These are phyloP conservation scores for Fomitopsis serialis DNA, from an alignment of 768 basidiomycete species.

Conservation along the genomic window DNA sequence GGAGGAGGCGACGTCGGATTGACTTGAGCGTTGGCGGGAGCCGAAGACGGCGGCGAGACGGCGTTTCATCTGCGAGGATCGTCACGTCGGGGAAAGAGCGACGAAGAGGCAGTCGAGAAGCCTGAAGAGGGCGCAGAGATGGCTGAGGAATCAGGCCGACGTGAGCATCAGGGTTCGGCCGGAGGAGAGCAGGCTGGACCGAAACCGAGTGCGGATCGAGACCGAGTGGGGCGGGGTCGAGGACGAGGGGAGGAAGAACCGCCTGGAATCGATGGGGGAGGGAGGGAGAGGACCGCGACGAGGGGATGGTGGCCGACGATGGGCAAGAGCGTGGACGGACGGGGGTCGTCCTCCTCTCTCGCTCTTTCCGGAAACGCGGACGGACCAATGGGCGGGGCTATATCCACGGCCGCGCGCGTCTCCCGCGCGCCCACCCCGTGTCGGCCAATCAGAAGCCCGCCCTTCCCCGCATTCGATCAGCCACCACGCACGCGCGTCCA, in stretches of 20 bases:
- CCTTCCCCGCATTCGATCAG: neutral
- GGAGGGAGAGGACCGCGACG: conserved; percentile 3
- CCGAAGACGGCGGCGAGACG: conserved; percentile 51
- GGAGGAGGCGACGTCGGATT: conserved; percentile 25
- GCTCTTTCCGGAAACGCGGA: neutral
- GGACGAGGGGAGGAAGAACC: conserved; percentile 4
- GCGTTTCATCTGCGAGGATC: conserved; percentile 10
- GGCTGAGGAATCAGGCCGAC: neutral
- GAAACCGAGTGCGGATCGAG: conserved; percentile 3
- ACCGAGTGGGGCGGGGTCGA: conserved; percentile 3
- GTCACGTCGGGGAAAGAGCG: neutral
- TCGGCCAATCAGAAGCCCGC: conserved; percentile 1
- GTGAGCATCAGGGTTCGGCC: neutral
- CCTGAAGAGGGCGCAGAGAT: neutral
- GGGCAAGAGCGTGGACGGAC: neutral
- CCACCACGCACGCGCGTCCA: neutral
- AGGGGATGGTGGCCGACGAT: neutral
- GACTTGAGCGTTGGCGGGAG: conserved; percentile 35
- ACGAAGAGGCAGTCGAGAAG: neutral
- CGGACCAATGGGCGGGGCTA: neutral
- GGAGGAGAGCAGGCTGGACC: neutral
- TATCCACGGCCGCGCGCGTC: neutral
- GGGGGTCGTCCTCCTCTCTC: neutral
- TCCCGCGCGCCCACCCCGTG: too few relatives aligned
- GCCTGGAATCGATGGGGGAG: conserved; percentile 2